Evolutionary conservation across 805 yeast species (phyloP), one percentile per base, ranked within the genome.

Genomic region (Yarrowia sp.): DNA sequence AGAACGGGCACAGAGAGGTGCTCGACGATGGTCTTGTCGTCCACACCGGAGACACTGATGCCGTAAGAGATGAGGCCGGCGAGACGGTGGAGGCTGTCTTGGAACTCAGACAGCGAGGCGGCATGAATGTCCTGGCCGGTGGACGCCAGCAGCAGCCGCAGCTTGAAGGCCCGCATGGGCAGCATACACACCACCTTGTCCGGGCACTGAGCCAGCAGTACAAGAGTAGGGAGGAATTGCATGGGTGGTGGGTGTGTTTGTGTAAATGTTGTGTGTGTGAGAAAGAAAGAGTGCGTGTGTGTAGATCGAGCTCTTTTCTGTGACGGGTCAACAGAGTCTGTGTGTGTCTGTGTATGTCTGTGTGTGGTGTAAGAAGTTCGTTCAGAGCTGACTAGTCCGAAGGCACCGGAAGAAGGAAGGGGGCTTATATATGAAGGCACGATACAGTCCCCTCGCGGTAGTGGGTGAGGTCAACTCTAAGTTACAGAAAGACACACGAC

Each of bases 131-230:
- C 58, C 33, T 38, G 33, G 35, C 11, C 14, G 14, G 39, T n/a
- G 28, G 43, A 6, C 14, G 36, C 41, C 8, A 55, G 47, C 8
- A 55, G 61, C 7, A 55, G 61, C 4, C 47, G 35, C 28, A 55
- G 28, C 14, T 31, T 18, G 47, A 41, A 31, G 38, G 61, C 36
- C 9, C 42, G 22, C 38, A 55, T 45, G 3, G 61, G 61, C 15
- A 55, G 45, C 42, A 31, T 41, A 17, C 61, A 39, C 15, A n/a
- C 61, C 45, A 55, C 38, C 22, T 55, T 55, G 61, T 55, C 61
- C 11, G 61, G 61, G 61, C 61, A 55, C 33, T 41, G 61, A n/a
- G 38, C 47, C 61, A 55, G 47, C 45, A 55, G 61, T 11, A 32
- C 31, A 8, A 55, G 61, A 2, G 61, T 55, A 7, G 64, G 64